Base-by-base conservation (phyloP, 202 grass and related monocot species). In the Panicum virgatum region DNA sequence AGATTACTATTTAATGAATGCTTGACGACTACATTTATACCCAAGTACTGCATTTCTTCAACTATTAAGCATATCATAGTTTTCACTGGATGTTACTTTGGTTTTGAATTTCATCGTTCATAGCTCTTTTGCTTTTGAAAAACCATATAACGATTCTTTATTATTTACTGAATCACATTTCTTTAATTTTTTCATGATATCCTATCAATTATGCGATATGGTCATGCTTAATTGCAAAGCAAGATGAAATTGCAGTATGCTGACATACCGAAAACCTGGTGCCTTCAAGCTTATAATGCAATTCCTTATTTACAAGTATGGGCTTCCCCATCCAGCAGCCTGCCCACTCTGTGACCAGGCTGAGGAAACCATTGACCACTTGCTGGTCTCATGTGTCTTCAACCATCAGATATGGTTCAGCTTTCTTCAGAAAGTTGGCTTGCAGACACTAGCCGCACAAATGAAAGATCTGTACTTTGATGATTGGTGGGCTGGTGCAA, bases 1-100 rank as follows among this genome's bases (percentile, higher is more conserved):
- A 77, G 83, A 19, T 2, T 38, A 12, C 56, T 92, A 51, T 96
- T 72, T 51, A 30, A 72, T 51, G 69, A 51, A 34, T 72, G 69
- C 69, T 72, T 72, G 69, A 51, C 8, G 3, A 20, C 69, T 32
- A 72, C 9, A 16, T 72, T 72, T 72, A 19, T 20, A 51, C 45
- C 69, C 69, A 72, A 50, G 69, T 72, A 72, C 12, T 29, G 67
- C 46, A 18, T 72, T 27, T 50, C 15, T 72, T 32, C 26, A 72
- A 20, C 20, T 72, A 32, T 32, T 44, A 26, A 45, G 15, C 22
- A 32, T 72, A 32, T 72, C 25, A 72, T 51, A 29, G 2, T 18
- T 8, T 48, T 70, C 8, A 48, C 7, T 19, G 14, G 43, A 71
- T 69, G 40, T 44, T 69, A 48, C 68, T 22, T 50, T 50, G 23